Conservation (phyloP, 1,139 yeast species). For the Kodamaea derodonti region DNA sequence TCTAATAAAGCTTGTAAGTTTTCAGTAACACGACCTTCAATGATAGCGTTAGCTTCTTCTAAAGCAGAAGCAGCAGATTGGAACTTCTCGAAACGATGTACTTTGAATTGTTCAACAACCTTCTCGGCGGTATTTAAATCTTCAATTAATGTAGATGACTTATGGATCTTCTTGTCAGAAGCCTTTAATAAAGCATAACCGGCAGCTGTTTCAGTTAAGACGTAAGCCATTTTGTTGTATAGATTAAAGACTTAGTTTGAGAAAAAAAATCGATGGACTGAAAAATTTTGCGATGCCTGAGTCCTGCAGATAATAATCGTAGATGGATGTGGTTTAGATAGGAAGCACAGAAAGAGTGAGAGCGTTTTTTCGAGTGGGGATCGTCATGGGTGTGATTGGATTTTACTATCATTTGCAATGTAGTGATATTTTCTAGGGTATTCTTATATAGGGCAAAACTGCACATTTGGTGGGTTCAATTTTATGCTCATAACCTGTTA, state of each 20-base stretch:
- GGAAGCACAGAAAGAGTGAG: too few relatives aligned
- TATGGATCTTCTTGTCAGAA: slow-evolving; percentile 93
- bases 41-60: slow-evolving; percentile 88
- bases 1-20: slow-evolving; percentile 74
- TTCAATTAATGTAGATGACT: slow-evolving; percentile 67
- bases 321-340: too few relatives aligned
- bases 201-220: slow-evolving; percentile 96
- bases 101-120: slow-evolving; percentile 76
- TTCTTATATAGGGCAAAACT: too few relatives aligned
- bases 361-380: too few relatives aligned
- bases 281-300: slow-evolving; percentile 5
- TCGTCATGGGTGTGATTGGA: too few relatives aligned
- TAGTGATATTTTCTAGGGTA: too few relatives aligned
- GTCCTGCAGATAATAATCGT: too few relatives aligned
- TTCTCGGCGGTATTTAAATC: slow-evolving; percentile 83
- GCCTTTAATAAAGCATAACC: slow-evolving; percentile 98
- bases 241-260: background rate
- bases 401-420: too few relatives aligned
- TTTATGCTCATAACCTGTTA: too few relatives aligned
- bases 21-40: slow-evolving; percentile 91
- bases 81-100: slow-evolving; percentile 93
- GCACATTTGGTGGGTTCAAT: too few relatives aligned
- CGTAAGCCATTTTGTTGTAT: slow-evolving; percentile 66
- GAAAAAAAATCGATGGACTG: too few relatives aligned
- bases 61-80: slow-evolving; percentile 92